Conservation (phyloP, 352 stramenopile genomes). For the Peronospora farinosa region DNA sequence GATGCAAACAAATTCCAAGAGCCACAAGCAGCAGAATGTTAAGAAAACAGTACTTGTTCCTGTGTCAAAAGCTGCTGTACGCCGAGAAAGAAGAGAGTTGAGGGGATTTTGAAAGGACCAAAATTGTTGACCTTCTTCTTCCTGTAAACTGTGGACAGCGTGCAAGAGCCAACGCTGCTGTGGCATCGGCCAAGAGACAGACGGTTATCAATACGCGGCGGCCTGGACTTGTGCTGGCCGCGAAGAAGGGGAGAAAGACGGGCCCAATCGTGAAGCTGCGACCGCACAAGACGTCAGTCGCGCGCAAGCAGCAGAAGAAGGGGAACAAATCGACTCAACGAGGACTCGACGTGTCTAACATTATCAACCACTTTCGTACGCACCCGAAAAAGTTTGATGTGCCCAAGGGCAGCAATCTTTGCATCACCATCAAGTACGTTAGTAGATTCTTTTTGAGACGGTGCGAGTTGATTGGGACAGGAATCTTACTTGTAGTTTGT, state of each 20-base stretch:
- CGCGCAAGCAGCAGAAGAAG: constrained; percentile 26
- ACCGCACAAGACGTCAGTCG: constrained; percentile 37
- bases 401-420: constrained; percentile 69
- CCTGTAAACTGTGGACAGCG: constrained; percentile 18
- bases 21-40: constrained; percentile 54
- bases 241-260: constrained; percentile 26
- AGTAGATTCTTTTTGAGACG: not conserved
- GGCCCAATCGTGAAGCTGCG: constrained; percentile 37
- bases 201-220: constrained; percentile 68
- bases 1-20: constrained; percentile 16
- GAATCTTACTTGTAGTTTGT: constrained; percentile 10
- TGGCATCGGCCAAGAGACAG: constrained; percentile 56
- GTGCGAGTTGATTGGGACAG: not conserved
- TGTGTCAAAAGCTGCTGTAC: constrained; percentile 55
- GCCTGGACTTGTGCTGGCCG: constrained; percentile 40
- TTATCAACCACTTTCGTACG: constrained; percentile 67
- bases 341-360: constrained; percentile 68
- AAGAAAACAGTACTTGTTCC: constrained; percentile 71
- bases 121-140: not conserved
- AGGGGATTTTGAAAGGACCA: not conserved
- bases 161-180: constrained; percentile 38
- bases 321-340: constrained; percentile 10
- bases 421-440: constrained; percentile 77
- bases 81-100: constrained; percentile 4
- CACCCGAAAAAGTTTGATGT: constrained; percentile 79